Evolutionary conservation across 352 stramenopile genomes (phyloP), one percentile per base, ranked within the genome.

Genomic region (Globisporangium cylindrosporum): DNA sequence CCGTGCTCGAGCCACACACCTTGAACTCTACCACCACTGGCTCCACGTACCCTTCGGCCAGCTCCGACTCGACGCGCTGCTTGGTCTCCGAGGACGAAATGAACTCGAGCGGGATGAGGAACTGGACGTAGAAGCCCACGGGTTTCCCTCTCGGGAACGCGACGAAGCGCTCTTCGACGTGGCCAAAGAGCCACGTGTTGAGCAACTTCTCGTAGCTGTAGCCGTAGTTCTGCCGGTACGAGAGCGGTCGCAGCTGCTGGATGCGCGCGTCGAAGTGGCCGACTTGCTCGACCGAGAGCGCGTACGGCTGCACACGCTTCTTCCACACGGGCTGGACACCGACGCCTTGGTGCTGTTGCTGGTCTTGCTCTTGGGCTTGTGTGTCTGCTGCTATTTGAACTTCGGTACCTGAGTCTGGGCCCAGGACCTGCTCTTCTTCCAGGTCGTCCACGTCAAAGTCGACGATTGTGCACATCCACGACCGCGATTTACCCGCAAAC

Each of bases 401-500:
- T 27, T 84, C 18, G 88, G 75, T 79, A 94, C 10, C n/a, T 60
- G 54, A 1, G 6, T 32, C 43, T 43, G n/a, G 2, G 20, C 2
- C 25, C 20, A 32, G 41, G 27, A 24, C 43, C 12, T 34, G 5
- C 14, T 48, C 57, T 41, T 76, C 73, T 22, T 83, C 81, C 20
- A 88, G 71, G 51, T 91, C 69, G 60, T 91, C 85, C 14, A 81
- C 65, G 57, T 88, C 80, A 34, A 86, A 70, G 29, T 90, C 81
- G 5, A 85, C 59, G 36, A 91, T 48, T 20, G 76, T 62, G 34
- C 69, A 84, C n/a, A 54, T 77, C 69, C 70, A 82, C 36, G 67
- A 1, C 4, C 36, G 72, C 4, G 4, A 41, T 6, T 38, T 36
- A 59, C 36, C 43, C 24, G 56, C 49, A 36, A 78, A 78, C 22